Evolutionary conservation across 495 filamentous ascomycete species (phyloP).

Genomic region (Evernia prunastri): DNA sequence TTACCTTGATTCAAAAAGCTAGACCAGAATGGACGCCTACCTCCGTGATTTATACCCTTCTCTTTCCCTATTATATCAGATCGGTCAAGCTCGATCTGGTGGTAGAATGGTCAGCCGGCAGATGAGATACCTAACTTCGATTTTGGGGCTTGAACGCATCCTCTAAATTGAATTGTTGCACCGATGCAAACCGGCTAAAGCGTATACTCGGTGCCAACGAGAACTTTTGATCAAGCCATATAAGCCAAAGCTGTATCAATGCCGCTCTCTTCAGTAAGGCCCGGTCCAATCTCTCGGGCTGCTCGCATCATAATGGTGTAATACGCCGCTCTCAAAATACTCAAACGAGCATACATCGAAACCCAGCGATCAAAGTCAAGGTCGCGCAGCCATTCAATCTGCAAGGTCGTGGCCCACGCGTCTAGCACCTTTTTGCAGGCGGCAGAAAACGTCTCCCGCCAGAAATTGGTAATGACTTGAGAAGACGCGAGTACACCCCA

Average conservation of each 20-base stretch:
- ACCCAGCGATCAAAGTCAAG: background rate
- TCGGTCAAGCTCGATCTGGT: no score
- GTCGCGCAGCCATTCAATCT: no score
- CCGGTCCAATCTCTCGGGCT: slow-evolving; percentile 12
- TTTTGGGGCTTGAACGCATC: no score
- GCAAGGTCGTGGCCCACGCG: background rate
- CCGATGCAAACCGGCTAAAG: no score
- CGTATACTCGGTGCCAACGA: no score
- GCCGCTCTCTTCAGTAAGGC: slow-evolving; percentile 3
- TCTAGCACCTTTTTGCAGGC: slow-evolving; percentile 4
- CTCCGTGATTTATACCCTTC: no score
- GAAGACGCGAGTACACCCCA: background rate
- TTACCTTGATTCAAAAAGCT: no score
- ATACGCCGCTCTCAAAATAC: slow-evolving; percentile 16
- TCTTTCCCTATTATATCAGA: no score
- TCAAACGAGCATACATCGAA: slow-evolving; percentile 6
- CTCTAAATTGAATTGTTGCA: no score
- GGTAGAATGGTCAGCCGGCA: no score
- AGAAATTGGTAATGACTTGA: background rate
- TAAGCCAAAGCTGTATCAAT: slow-evolving; percentile 20
- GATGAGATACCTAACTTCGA: no score
- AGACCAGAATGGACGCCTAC: no score
- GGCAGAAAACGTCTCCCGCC: slow-evolving; percentile 5
- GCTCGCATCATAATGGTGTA: slow-evolving; percentile 22
- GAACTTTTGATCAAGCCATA: slow-evolving; percentile 11